Base-by-base conservation (phyloP, 2,329 filamentous ascomycete species). In the Claviceps spartinae region DNA sequence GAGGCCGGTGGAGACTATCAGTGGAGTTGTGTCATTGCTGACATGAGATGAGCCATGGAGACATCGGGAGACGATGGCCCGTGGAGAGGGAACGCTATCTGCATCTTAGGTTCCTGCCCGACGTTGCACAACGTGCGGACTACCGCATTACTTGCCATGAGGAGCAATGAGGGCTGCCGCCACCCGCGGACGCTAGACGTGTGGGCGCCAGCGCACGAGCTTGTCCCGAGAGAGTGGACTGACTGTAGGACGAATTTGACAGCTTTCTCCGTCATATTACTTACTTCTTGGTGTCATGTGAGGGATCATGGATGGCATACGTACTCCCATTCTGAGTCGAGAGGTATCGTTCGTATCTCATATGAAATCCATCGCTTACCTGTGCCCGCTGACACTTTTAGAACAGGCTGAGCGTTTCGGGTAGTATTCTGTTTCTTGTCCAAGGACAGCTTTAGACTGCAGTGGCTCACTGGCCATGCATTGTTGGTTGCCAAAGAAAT, bases 211-310 rank as follows among this genome's bases (percentile, higher is more conserved):
- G 52, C 47, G 44, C 47, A 52, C 24, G 37, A 52, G 47, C 53
- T 54, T 49, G 54, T 54, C 52, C 54, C 54, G 52, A 55, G 52
- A 49, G 54, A 52, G 47, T 30, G 54, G 54, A 41, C 52, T 54
- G 47, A 42, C 4, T 34, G n/a, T 30, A 47, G 43, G 30, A 42
- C 34, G 36, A 43, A 9, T 36, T 52, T 24, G 16, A 37, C 44
- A 30, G 24, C 24, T 48, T 52, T 22, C 37, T 47, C 45, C 37
- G 9, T 40, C 37, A 45, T 50, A 24, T 36, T 36, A n/a, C 44
- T 34, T 36, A 30, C 44, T n/a, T 18, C n/a, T n/a, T 30, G 24
- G 30, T 13, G 22, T 34, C 34, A 26, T 34, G 44, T 20, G n/a
- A 47, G 26, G 45, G 22, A 22, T 22, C 22, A 22, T 22, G n/a